Evolutionary conservation across 306 rosid genomes (phyloP).

Genomic region (Quercus bicolor): DNA sequence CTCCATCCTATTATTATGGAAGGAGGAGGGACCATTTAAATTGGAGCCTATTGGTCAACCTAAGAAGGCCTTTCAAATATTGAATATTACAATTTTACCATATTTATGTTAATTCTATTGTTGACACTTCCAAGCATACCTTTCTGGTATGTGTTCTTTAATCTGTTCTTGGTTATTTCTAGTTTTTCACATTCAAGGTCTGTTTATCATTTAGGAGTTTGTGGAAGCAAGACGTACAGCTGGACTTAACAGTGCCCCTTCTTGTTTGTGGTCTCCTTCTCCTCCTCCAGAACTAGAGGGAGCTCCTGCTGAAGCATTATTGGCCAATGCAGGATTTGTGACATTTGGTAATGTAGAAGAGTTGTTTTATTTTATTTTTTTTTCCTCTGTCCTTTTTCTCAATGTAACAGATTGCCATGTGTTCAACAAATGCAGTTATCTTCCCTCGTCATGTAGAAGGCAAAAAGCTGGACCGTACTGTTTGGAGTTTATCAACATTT

Average conservation of each 20-base stretch:
- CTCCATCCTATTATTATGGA: too few species aligned
- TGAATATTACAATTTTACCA: background rate
- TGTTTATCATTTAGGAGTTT: slow-evolving; percentile 65
- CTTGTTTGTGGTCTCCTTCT: slow-evolving; percentile 78
- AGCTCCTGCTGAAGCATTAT: slow-evolving; percentile 66
- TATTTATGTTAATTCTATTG: background rate
- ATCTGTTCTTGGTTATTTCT: slow-evolving; percentile 23
- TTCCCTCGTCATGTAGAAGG: slow-evolving; percentile 93
- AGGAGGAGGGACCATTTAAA: too few species aligned
- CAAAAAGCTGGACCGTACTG: slow-evolving; percentile 79
- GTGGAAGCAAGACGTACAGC: slow-evolving; percentile 94
- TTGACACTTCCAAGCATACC: background rate
- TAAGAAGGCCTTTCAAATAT: slow-evolving; percentile 16
- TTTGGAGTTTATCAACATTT: slow-evolving; percentile 88
- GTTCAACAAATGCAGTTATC: slow-evolving; percentile 64
- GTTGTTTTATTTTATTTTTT: background rate
- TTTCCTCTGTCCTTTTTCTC: background rate
- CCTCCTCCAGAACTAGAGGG: slow-evolving; percentile 74
- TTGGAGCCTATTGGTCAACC: slow-evolving; percentile 8
- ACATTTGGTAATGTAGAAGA: slow-evolving; percentile 71
- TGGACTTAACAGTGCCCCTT: slow-evolving; percentile 82
- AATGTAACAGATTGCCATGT: slow-evolving; percentile 12
- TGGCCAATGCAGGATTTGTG: slow-evolving; percentile 94
- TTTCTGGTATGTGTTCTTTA: background rate
- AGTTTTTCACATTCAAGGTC: slow-evolving; percentile 25